These are phyloP conservation scores for Cyberlindnera mycetangii DNA, from an alignment of 805 yeast species.

Conservation along the genomic window DNA sequence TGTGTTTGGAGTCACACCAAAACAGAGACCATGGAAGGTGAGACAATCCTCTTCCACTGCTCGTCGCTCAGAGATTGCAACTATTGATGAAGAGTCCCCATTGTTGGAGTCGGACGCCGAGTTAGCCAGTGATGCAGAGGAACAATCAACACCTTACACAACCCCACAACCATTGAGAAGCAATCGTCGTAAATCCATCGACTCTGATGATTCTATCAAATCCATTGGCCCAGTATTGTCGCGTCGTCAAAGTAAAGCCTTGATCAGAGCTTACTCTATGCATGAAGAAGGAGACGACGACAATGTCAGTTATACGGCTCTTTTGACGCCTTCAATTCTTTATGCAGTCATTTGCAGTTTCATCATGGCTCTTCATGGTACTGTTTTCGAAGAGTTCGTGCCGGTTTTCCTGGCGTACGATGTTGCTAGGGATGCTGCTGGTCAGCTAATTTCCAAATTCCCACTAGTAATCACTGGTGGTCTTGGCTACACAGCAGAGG, in stretches of 20 bases:
- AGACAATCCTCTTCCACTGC: not conserved
- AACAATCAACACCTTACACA: not conserved
- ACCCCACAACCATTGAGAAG: not conserved
- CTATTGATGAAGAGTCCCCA: conserved; percentile 15
- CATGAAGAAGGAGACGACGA: conserved; percentile 31
- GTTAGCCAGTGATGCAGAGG: conserved; percentile 3
- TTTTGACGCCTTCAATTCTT: conserved; percentile 31
- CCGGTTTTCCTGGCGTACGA: conserved; percentile 51
- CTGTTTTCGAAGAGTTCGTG: conserved; percentile 51
- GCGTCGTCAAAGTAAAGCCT: conserved; percentile 32
- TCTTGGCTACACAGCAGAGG: conserved; percentile 42
- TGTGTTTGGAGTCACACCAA: conserved; percentile 21
- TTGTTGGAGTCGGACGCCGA: conserved; percentile 7
- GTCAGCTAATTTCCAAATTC: conserved; percentile 34
- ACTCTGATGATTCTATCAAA: conserved; percentile 26
- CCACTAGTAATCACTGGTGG: conserved; percentile 54
- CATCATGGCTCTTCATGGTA: conserved; percentile 42
- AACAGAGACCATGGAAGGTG: conserved; percentile 29
- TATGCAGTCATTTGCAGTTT: conserved; percentile 39
- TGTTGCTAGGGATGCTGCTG: conserved; percentile 26
- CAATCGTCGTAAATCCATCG: conserved; percentile 1
- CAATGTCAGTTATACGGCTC: conserved; percentile 22
- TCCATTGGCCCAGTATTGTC: conserved; percentile 27
- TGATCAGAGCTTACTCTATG: conserved; percentile 32
- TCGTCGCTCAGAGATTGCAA: not conserved